Conservation (phyloP, 139 green algal species). For the Chlorella sorokiniana region DNA sequence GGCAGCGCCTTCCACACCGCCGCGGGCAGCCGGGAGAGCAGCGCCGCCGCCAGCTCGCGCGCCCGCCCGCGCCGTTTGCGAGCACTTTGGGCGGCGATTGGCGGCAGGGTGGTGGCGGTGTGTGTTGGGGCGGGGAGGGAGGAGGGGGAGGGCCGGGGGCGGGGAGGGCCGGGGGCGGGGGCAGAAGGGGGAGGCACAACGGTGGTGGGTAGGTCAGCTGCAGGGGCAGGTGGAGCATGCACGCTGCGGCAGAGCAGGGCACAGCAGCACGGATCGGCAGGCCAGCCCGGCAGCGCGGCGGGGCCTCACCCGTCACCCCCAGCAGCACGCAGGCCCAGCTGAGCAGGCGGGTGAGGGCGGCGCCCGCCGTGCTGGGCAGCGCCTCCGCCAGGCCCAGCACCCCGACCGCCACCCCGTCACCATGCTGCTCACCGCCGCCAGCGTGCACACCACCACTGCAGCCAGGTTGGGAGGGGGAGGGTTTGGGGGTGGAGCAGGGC, state of each 20-base stretch:
- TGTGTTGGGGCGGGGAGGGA: background rate
- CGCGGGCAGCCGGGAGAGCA: constrained; percentile 24
- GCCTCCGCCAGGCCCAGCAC: constrained; percentile 76
- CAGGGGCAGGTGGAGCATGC: background rate
- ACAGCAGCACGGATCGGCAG: background rate
- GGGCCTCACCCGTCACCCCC: constrained; percentile 50
- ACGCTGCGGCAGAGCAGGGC: background rate
- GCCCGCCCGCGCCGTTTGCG: constrained; percentile 35
- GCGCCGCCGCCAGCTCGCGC: constrained; percentile 17
- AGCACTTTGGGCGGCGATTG: constrained; percentile 39
- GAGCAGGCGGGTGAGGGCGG: constrained; percentile 44
- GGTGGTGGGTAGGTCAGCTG: background rate
- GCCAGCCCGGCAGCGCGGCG: background rate
- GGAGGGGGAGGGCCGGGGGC: background rate
- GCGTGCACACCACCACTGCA: constrained; percentile 82
- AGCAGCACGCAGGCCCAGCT: constrained; percentile 64
- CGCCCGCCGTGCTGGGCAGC: constrained; percentile 47
- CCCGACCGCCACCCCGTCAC: constrained; percentile 72
- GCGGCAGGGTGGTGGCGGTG: too few relatives aligned
- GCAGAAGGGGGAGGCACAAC: background rate
- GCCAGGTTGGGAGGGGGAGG: background rate
- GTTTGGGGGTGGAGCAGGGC: background rate
- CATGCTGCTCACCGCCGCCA: constrained; percentile 81
- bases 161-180: too few relatives aligned
- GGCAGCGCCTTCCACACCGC: constrained; percentile 29